These are phyloP conservation scores for Cercospora sp. DNA, from an alignment of 2,329 filamentous ascomycete species.

Conservation along the genomic window DNA sequence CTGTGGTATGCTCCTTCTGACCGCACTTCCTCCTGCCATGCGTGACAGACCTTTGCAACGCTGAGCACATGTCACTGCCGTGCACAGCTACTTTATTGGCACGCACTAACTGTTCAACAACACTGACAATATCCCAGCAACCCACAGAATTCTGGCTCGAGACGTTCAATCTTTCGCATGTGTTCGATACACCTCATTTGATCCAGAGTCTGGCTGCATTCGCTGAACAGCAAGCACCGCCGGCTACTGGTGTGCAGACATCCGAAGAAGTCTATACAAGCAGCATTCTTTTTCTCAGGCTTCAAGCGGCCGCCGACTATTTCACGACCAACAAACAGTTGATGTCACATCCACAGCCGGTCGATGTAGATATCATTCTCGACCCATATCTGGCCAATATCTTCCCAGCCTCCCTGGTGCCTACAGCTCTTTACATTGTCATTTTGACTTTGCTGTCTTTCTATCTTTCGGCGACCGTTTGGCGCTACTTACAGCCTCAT, in stretches of 20 bases:
- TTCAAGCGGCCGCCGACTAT: constrained; percentile 80
- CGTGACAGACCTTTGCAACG: background rate
- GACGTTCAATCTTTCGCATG: constrained; percentile 60
- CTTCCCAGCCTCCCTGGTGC: constrained; percentile 73
- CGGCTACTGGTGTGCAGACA: background rate
- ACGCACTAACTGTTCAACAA: background rate
- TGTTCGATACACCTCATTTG: constrained; percentile 50
- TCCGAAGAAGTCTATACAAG: background rate
- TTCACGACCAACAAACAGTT: constrained; percentile 71
- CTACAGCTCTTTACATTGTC: constrained; percentile 68
- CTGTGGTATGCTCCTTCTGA: constrained; percentile 65
- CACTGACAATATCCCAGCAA: constrained; percentile 60
- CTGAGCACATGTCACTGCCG: background rate
- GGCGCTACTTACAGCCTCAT: constrained; percentile 31
- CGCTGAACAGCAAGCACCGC: constrained; percentile 26
- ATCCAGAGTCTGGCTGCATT: constrained; percentile 36
- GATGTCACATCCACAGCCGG: constrained; percentile 72
- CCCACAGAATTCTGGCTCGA: constrained; percentile 76
- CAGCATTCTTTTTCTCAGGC: constrained; percentile 64
- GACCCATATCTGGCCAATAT: constrained; percentile 82
- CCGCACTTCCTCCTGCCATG: background rate
- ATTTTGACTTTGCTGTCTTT: constrained; percentile 58
- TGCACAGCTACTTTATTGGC: background rate
- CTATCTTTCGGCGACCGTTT: constrained; percentile 52
- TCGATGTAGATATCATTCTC: constrained; percentile 77